phyloP scores from a whole-genome alignment of 2,329 filamentous ascomycete genomes.

The Exutisphaerella laricina region DNA sequence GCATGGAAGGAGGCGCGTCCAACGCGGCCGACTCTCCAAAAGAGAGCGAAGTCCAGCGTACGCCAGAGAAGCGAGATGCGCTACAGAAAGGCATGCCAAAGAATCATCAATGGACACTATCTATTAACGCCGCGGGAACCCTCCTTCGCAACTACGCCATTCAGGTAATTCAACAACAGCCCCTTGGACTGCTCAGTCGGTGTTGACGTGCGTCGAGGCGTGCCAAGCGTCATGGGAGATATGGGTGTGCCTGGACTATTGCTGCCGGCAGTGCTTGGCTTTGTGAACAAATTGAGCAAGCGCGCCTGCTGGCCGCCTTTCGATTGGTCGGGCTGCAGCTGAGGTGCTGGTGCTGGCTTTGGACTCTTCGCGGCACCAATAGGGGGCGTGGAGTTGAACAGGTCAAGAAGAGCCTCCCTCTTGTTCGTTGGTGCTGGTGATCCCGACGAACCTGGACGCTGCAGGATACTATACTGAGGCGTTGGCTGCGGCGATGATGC shows the following conservation, averaged over 20 bases:
- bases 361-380: slow-evolving; percentile 12
- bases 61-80: too few relatives aligned
- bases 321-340: slow-evolving; percentile 20
- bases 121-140: slow-evolving; percentile 14
- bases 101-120: too few relatives aligned
- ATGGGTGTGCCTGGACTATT: slow-evolving; percentile 29
- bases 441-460: slow-evolving; percentile 24
- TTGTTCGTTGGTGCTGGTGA: too few relatives aligned
- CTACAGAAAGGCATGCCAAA: too few relatives aligned
- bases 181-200: slow-evolving; percentile 33
- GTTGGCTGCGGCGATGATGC: slow-evolving; percentile 5
- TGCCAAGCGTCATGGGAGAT: slow-evolving; percentile 29
- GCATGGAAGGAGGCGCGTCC: too few relatives aligned
- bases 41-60: too few relatives aligned
- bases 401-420: slow-evolving; percentile 27
- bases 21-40: too few relatives aligned
- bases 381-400: slow-evolving; percentile 24
- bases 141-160: slow-evolving; percentile 33
- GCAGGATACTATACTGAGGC: slow-evolving; percentile 28
- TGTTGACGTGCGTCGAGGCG: too few relatives aligned
- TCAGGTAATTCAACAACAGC: slow-evolving; percentile 34
- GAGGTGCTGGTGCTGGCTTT: slow-evolving; percentile 25
- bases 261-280: slow-evolving; percentile 11
- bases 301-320: slow-evolving; percentile 16
- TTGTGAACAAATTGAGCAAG: slow-evolving; percentile 29